Evolutionary conservation across 768 basidiomycete genomes (phyloP).

Genomic region (Porphyrellus cyaneotinctus): DNA sequence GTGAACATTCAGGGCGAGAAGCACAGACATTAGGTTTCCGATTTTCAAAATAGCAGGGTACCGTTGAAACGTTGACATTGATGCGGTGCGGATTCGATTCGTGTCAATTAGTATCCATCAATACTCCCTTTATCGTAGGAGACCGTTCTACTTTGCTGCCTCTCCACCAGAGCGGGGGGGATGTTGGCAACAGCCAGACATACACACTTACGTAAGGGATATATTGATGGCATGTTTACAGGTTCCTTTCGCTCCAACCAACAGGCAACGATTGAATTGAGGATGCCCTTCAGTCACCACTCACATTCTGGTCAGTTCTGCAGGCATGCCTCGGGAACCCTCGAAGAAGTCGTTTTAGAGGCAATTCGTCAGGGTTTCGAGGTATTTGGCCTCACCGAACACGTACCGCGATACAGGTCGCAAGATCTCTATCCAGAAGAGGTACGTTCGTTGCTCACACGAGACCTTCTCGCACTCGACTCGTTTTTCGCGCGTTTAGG

Average conservation of each 20-base stretch:
- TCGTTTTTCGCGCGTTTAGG: conserved; percentile 39
- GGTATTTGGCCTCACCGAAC: conserved; percentile 87
- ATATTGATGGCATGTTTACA: conserved; percentile 5
- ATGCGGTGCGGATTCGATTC: conserved; percentile 12
- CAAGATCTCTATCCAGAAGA: conserved; percentile 95
- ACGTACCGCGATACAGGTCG: conserved; percentile 81
- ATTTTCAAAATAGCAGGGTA: conserved; percentile 27
- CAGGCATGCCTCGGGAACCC: conserved; percentile 75
- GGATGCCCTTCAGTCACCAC: conserved; percentile 75
- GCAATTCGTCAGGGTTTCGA: conserved; percentile 78
- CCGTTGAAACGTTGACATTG: conserved; percentile 7
- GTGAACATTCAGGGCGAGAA: conserved; percentile 29
- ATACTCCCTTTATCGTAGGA: conserved; percentile 6
- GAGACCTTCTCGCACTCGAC: conserved; percentile 1
- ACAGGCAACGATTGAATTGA: neutral
- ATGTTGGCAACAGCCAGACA: too few relatives aligned
- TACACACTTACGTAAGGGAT: conserved; percentile 18
- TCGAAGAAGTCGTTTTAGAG: conserved; percentile 78
- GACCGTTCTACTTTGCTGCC: neutral
- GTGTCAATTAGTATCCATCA: conserved; percentile 20
- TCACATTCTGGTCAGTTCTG: conserved; percentile 95
- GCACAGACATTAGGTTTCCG: conserved; percentile 24
- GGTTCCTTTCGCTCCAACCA: neutral
- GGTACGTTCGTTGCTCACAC: conserved; percentile 41
- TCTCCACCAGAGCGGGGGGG: neutral